Evolutionary conservation across 2,329 filamentous ascomycete genomes (phyloP).

Genomic region (Cordyceps pruinosa): DNA sequence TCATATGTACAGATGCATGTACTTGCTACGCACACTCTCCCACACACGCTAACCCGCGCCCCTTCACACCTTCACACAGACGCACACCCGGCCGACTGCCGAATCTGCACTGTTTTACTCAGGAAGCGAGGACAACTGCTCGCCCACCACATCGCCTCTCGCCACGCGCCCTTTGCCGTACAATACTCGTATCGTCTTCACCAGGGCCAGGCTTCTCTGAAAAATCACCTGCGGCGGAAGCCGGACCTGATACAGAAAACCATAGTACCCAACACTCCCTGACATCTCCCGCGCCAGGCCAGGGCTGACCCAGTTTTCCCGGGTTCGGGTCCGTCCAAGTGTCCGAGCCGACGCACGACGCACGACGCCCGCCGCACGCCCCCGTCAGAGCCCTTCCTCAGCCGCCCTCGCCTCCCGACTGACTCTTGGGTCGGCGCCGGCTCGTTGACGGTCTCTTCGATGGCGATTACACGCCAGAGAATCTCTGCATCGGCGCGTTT

Average conservation of each 20-base stretch:
- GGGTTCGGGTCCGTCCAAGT: slow-evolving; percentile 11
- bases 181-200: too few relatives aligned
- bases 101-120: neutral
- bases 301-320: slow-evolving; percentile 3
- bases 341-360: slow-evolving; percentile 4
- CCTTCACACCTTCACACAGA: neutral
- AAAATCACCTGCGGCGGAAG: too few relatives aligned
- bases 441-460: too few relatives aligned
- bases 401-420: neutral
- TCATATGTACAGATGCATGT: neutral
- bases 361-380: too few relatives aligned
- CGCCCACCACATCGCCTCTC: neutral
- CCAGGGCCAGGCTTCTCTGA: too few relatives aligned
- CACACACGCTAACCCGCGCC: neutral
- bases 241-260: too few relatives aligned
- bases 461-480: too few relatives aligned
- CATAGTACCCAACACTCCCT: neutral
- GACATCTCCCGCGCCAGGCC: neutral
- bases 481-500: too few relatives aligned
- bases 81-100: neutral
- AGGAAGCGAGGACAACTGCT: neutral
- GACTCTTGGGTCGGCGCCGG: too few relatives aligned
- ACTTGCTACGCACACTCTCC: neutral
- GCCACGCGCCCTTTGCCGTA: too few relatives aligned
- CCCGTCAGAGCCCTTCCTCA: neutral